Conservation (phyloP, 495 filamentous ascomycete genomes). For the Chlorociboria aeruginascens region DNA sequence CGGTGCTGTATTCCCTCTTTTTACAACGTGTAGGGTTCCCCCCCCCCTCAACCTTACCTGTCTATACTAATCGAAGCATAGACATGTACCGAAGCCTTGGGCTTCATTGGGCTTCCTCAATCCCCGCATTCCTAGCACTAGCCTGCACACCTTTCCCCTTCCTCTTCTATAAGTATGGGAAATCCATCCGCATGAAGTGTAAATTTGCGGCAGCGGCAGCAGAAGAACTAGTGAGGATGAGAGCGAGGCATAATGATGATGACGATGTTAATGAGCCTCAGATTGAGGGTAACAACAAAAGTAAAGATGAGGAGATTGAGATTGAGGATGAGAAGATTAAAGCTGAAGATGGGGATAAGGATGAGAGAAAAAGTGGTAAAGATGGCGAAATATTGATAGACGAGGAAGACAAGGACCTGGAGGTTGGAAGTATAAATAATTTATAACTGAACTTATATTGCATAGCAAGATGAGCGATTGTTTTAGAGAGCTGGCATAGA, state of each 20-base stretch:
- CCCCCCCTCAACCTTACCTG: constrained; percentile 43
- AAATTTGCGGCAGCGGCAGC: constrained; percentile 63
- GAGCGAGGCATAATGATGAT: neutral
- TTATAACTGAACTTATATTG: neutral
- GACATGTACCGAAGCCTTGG: constrained; percentile 44
- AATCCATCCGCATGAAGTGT: constrained; percentile 52
- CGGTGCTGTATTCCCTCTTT: constrained; percentile 50
- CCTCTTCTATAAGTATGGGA: constrained; percentile 70
- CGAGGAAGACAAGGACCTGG: neutral
- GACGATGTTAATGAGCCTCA: neutral
- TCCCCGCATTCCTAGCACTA: constrained; percentile 59
- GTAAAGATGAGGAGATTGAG: neutral
- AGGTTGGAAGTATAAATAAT: neutral
- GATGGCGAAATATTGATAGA: no score
- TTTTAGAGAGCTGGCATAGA: no score
- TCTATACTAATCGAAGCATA: constrained; percentile 22
- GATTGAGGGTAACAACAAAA: neutral
- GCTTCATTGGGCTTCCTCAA: constrained; percentile 60
- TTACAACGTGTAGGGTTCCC: constrained; percentile 31
- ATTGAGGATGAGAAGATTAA: neutral
- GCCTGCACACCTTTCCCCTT: constrained; percentile 38
- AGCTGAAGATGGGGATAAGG: neutral
- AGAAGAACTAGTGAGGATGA: constrained; percentile 32
- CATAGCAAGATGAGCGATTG: no score
- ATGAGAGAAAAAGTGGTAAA: neutral